Evolutionary conservation across 2,329 filamentous ascomycete species (phyloP), one percentile per base, ranked within the genome.

Genomic region (Xenoacremonium recifei): DNA sequence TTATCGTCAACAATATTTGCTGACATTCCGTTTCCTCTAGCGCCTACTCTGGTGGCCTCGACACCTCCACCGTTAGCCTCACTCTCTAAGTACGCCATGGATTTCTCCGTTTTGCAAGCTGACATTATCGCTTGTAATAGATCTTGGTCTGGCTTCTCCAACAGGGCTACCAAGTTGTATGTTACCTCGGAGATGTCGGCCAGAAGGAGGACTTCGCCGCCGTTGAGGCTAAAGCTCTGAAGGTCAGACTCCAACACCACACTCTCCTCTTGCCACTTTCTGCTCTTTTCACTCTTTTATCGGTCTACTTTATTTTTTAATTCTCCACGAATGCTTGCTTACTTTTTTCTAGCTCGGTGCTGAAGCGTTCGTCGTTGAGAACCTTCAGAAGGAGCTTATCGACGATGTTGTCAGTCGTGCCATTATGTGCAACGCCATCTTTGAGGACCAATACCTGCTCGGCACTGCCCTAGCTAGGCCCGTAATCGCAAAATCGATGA

Each of bases 321-420:
- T 27, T 27, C 23, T 27, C 23, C 23, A 27, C 9, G 23, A 27
- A 27, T 27, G 23, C 23, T 27, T 27, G 23, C 23, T 27, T 27
- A 27, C 23, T 27, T 9, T 27, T 27, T 27, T 27, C 23, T 27
- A 39, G 21, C 15, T 30, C n/a, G 57, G 61, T n/a, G 62, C 60
- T 25, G 55, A 62, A 40, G 39, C 43, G 27, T 75, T 83, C 57
- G 62, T 74, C 48, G 70, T 79, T 48, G 71, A 76, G 40, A 78
- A 91, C 63, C 72, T 90, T 36, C 77, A 80, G 53, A 73, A 75
- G 55, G 84, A 87, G 65, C 88, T 91, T 59, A 76, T 91, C 48
- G 84, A 89, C 54, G 77, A 89, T 66, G 75, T 91, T 23, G 85
- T 84, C 72, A 89, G 83, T 75, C 83, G 79, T 40, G 86, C 85